A percentile compares a stretch with the other conserved stretches of the same genome.
phyloP scores from a whole-genome alignment of 441 rosid species.

The Gossypium trilobum region DNA sequence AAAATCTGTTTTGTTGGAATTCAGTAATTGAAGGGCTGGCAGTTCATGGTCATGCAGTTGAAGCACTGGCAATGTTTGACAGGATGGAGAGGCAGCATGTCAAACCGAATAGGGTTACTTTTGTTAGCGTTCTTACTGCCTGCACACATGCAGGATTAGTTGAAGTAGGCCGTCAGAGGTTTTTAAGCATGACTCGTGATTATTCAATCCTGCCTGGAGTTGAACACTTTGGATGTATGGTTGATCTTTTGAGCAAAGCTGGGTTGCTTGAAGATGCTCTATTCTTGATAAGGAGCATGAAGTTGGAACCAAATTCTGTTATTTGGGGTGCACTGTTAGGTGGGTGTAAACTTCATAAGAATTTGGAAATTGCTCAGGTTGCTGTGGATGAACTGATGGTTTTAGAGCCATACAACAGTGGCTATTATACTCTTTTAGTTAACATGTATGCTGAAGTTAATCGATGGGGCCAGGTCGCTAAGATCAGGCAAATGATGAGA shows the following conservation, averaged over 20 bases:
- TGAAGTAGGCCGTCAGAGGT: slow-evolving; percentile 38
- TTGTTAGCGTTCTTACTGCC: slow-evolving; percentile 45
- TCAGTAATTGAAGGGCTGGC: slow-evolving; percentile 48
- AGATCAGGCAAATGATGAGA: slow-evolving; percentile 39
- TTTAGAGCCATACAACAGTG: slow-evolving; percentile 45
- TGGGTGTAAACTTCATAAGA: slow-evolving; percentile 44
- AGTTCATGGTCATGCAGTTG: slow-evolving; percentile 37
- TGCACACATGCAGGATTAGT: slow-evolving; percentile 59
- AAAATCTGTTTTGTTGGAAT: slow-evolving; percentile 53
- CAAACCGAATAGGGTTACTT: slow-evolving; percentile 43
- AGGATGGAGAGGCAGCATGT: slow-evolving; percentile 35
- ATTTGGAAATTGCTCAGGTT: slow-evolving; percentile 38
- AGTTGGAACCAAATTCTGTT: slow-evolving; percentile 36
- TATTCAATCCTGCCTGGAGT: slow-evolving; percentile 30
- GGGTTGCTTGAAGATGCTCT: slow-evolving; percentile 49
- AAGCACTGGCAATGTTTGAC: slow-evolving; percentile 39
- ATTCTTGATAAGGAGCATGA: slow-evolving; percentile 31
- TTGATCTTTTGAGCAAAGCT: slow-evolving; percentile 44
- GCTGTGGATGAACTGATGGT: slow-evolving; percentile 35
- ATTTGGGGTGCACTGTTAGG: slow-evolving; percentile 51
- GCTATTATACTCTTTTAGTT: slow-evolving; percentile 33
- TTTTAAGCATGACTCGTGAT: slow-evolving; percentile 33
- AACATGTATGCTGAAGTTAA: slow-evolving; percentile 40
- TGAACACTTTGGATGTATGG: slow-evolving; percentile 50
- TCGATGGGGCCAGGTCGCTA: slow-evolving; percentile 43